These are phyloP conservation scores for Sarocladium kiliense DNA, from an alignment of 2,329 filamentous ascomycete species.

Conservation along the genomic window DNA sequence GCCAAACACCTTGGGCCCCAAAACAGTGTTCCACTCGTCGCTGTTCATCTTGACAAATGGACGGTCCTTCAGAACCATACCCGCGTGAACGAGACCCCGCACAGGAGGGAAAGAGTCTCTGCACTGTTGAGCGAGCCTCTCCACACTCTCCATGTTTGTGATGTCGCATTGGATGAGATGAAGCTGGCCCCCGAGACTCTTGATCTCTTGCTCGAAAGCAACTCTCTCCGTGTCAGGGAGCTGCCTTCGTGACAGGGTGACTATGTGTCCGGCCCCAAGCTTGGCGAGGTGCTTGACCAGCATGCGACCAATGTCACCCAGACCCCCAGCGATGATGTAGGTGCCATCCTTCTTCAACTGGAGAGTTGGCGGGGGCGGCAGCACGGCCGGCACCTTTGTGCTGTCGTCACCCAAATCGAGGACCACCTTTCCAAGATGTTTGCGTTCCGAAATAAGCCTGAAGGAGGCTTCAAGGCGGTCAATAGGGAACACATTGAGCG, in stretches of 20 bases:
- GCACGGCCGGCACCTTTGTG: neutral
- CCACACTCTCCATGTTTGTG: slow-evolving; percentile 14
- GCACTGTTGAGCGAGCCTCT: slow-evolving; percentile 11
- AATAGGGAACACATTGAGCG: slow-evolving; percentile 4
- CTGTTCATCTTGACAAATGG: neutral
- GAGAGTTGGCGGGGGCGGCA: neutral
- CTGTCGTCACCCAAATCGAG: neutral
- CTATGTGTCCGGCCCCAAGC: slow-evolving; percentile 12
- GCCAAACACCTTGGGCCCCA: too few species aligned
- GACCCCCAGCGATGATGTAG: slow-evolving; percentile 11
- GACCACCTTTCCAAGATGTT: slow-evolving; percentile 11
- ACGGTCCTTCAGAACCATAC: slow-evolving; percentile 28
- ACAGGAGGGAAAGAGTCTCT: slow-evolving; percentile 23
- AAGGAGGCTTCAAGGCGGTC: slow-evolving; percentile 12
- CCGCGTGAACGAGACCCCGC: slow-evolving; percentile 35
- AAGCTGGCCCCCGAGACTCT: slow-evolving; percentile 1
- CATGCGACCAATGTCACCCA: slow-evolving; percentile 12
- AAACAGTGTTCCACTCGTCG: too few species aligned
- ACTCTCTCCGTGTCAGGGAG: neutral
- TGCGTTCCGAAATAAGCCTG: slow-evolving; percentile 4
- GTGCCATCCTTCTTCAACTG: neutral
- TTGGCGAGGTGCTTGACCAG: slow-evolving; percentile 11
- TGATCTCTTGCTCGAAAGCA: neutral
- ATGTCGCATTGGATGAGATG: slow-evolving; percentile 14
- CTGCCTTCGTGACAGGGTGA: slow-evolving; percentile 10